Conservation (phyloP, 2,329 filamentous ascomycete genomes). For the Aspergillus aculeatus region DNA sequence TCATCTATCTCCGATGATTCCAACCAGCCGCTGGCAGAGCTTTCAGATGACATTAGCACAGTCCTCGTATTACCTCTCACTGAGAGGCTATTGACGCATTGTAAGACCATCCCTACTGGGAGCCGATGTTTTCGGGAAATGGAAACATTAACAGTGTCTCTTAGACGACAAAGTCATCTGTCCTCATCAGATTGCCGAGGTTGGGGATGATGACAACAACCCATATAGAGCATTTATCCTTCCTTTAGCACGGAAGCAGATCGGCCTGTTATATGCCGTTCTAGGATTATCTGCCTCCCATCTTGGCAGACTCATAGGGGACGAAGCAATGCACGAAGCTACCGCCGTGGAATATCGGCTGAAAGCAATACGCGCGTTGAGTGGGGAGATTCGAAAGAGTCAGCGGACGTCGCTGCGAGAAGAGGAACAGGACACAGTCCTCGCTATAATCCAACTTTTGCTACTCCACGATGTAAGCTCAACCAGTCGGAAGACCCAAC, state of each 20-base stretch:
- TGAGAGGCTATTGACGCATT: constrained; percentile 23
- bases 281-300: constrained; percentile 31
- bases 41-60: constrained; percentile 4
- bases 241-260: constrained; percentile 29
- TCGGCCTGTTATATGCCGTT: constrained; percentile 29
- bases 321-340: constrained; percentile 23
- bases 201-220: constrained; percentile 22
- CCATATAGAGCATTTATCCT: constrained; percentile 31
- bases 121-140: background rate
- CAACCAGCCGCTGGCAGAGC: background rate
- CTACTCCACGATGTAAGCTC: constrained; percentile 31
- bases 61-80: constrained; percentile 13
- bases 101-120: constrained; percentile 12
- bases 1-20: background rate
- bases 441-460: constrained; percentile 32
- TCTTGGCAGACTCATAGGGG: constrained; percentile 22
- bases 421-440: constrained; percentile 29
- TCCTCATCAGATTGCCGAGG: constrained; percentile 31
- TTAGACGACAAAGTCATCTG: constrained; percentile 30
- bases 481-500: background rate
- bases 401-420: constrained; percentile 22
- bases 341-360: constrained; percentile 30
- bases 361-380: constrained; percentile 29
- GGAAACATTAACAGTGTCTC: background rate
- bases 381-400: constrained; percentile 26